Conservation (phyloP, 192 early-diverging fungal genomes). For the Piromyces finnis region DNA sequence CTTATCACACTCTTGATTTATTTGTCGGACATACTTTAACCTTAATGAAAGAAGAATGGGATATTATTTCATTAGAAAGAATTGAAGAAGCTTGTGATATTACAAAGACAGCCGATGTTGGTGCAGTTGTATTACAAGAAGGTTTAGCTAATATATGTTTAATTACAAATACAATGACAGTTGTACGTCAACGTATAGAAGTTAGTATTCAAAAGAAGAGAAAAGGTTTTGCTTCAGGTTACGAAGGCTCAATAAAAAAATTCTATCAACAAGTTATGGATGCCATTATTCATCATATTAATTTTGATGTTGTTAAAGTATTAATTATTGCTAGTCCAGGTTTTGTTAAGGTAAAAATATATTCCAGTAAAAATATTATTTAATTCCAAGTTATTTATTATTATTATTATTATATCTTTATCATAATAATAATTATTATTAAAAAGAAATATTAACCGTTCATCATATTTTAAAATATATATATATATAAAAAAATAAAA, state of each 20-base stretch:
- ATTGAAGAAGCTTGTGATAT: conserved; percentile 80
- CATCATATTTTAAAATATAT: no score
- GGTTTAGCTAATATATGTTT: conserved; percentile 86
- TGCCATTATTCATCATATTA: conserved; percentile 67
- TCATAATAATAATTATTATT: no score
- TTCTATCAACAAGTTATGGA: conserved; percentile 89
- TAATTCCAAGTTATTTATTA: no score
- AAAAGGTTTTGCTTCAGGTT: conserved; percentile 69
- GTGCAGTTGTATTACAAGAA: conserved; percentile 76
- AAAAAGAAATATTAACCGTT: no score
- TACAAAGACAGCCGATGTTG: conserved; percentile 74
- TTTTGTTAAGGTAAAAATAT: conserved; percentile 53
- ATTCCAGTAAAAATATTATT: not conserved
- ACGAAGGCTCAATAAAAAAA: conserved; percentile 57
- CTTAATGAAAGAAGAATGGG: conserved; percentile 78
- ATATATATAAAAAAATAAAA: not conserved
- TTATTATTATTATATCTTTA: no score
- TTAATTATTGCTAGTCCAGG: conserved; percentile 91
- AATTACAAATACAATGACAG: conserved; percentile 85
- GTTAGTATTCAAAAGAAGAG: conserved; percentile 79
- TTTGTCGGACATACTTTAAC: conserved; percentile 30
- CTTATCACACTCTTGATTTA: no score
- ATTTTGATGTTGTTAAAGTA: conserved; percentile 90
- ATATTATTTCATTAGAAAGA: conserved; percentile 75
- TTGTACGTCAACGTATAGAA: conserved; percentile 86